Evolutionary conservation across 148 eudicot species (phyloP).

Genomic region (Spergularia marina): DNA sequence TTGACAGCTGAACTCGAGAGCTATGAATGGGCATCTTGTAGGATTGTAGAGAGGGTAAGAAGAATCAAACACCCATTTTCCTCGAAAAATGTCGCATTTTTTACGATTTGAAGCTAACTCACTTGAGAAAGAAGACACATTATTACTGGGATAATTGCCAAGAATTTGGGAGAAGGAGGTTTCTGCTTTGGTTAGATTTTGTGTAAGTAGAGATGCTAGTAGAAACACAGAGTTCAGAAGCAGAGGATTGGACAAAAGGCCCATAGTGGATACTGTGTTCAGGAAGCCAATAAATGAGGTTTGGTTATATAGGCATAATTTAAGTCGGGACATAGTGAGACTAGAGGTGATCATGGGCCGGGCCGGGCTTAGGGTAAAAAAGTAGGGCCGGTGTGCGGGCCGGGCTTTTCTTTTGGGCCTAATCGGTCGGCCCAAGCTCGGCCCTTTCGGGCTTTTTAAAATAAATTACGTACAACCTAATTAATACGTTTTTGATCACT

Average conservation of each 20-base stretch:
- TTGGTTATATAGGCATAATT: no score
- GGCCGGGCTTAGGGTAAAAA: no score
- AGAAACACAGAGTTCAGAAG: conserved; percentile 31
- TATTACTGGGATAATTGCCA: background rate
- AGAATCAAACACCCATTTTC: conserved; percentile 88
- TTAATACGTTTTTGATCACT: no score
- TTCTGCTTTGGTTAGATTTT: conserved; percentile 22
- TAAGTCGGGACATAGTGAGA: no score
- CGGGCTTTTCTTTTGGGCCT: no score
- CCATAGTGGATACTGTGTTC: conserved; percentile 26
- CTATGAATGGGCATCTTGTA: conserved; percentile 70
- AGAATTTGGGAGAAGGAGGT: conserved; percentile 3
- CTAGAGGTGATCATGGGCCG: no score
- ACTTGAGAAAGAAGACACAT: background rate
- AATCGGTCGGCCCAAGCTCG: no score
- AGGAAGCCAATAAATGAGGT: no score
- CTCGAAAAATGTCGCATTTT: conserved; percentile 59
- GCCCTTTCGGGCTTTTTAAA: no score
- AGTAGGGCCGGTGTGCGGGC: no score
- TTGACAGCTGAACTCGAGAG: conserved; percentile 67
- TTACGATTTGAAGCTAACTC: conserved; percentile 10
- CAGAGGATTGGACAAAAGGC: conserved; percentile 29
- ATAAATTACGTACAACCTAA: no score
- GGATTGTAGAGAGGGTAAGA: conserved; percentile 71
- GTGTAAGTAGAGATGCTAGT: conserved; percentile 10